A percentile compares a stretch with the other conserved stretches of the same genome.
Conservation (phyloP, 257 asterid genomes). For the Nicotiana noctiflora region DNA sequence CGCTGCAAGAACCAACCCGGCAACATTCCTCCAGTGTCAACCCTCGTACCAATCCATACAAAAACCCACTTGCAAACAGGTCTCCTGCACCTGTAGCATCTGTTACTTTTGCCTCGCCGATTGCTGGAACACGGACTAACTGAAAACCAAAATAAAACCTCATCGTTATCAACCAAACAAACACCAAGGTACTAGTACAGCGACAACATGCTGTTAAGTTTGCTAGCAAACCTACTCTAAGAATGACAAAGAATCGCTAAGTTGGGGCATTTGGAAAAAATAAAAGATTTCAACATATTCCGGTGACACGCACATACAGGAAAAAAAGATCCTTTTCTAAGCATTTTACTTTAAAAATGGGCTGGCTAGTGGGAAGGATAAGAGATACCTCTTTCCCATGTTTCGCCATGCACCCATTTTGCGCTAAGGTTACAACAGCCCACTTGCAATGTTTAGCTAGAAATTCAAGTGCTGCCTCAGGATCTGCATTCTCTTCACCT, state of each 20-base stretch:
- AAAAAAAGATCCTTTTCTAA: neutral
- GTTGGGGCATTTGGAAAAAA: neutral
- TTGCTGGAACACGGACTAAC: slow-evolving; percentile 79
- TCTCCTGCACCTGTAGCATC: slow-evolving; percentile 99
- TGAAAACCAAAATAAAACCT: slow-evolving; percentile 3
- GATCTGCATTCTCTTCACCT: slow-evolving; percentile 45
- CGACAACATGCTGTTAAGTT: neutral
- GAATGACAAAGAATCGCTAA: neutral
- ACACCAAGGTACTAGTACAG: neutral
- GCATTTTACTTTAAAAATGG: neutral
- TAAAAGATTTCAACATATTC: neutral
- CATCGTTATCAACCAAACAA: neutral
- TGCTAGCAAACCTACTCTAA: neutral
- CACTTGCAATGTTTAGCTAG: slow-evolving; percentile 71
- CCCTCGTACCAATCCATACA: slow-evolving; percentile 83
- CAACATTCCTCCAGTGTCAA: slow-evolving; percentile 80
- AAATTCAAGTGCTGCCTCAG: slow-evolving; percentile 70
- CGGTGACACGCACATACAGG: neutral
- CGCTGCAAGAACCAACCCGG: slow-evolving; percentile 80
- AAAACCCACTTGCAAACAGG: slow-evolving; percentile 89
- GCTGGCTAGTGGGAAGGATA: neutral
- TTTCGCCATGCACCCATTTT: slow-evolving; percentile 90
- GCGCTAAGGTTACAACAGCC: slow-evolving; percentile 89
- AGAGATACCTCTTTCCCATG: slow-evolving; percentile 61
- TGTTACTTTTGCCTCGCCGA: slow-evolving; percentile 59